These are phyloP conservation scores for Pilatotrama ljubarskyi DNA, from an alignment of 768 basidiomycete species.

Conservation along the genomic window DNA sequence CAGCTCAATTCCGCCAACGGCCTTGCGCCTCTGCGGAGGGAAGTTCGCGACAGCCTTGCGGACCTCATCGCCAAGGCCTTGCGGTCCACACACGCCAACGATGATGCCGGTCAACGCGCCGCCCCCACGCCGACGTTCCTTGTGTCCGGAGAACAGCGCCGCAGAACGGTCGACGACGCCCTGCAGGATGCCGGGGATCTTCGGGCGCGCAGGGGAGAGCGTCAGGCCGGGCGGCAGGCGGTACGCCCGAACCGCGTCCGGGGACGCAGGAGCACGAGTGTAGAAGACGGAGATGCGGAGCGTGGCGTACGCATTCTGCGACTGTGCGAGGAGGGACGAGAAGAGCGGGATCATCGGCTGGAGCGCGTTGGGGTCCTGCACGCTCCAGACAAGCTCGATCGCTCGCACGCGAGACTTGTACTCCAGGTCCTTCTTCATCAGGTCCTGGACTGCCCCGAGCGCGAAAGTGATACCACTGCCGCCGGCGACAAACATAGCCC, in stretches of 20 bases:
- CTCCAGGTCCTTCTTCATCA: constrained; percentile 41
- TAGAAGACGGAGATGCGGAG: constrained; percentile 45
- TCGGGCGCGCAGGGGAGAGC: constrained; percentile 33
- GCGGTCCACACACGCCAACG: constrained; percentile 46
- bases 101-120: constrained; percentile 35
- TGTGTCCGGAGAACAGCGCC: constrained; percentile 20
- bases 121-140: constrained; percentile 7
- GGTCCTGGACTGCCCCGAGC: constrained; percentile 51
- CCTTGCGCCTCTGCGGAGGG: constrained; percentile 33
- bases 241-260: constrained; percentile 22
- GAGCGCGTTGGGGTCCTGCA: constrained; percentile 43
- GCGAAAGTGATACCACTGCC: constrained; percentile 64
- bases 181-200: constrained; percentile 24
- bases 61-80: constrained; percentile 39
- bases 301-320: constrained; percentile 26
- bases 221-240: constrained; percentile 33
- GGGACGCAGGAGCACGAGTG: constrained; percentile 39
- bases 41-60: constrained; percentile 37
- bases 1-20: constrained; percentile 42
- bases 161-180: constrained; percentile 29
- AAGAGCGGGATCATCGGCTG: constrained; percentile 42
- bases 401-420: constrained; percentile 40
- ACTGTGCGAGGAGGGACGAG: constrained; percentile 37
- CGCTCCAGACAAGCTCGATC: constrained; percentile 58
- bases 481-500: constrained; percentile 56